These are phyloP conservation scores for Pichia sp. DNA, from an alignment of 1,139 yeast genomes.

Conservation along the genomic window DNA sequence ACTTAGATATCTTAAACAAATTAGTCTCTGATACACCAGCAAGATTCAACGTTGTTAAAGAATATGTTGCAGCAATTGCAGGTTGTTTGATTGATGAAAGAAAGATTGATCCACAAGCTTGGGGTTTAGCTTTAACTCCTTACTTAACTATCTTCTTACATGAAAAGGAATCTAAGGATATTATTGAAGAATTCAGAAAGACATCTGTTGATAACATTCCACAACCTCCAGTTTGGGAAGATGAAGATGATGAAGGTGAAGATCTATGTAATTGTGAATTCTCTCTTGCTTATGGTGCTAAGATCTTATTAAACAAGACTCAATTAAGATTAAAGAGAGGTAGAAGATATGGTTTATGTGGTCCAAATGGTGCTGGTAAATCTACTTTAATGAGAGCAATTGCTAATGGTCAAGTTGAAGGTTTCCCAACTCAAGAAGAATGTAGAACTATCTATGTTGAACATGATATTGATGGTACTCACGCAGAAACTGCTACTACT, in stretches of 20 bases:
- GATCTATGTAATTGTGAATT: slow-evolving; percentile 99
- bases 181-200: slow-evolving; percentile 93
- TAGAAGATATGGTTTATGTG: slow-evolving; percentile 99
- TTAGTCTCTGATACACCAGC: slow-evolving; percentile 62
- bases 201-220: slow-evolving; percentile 97
- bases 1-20: slow-evolving; percentile 72
- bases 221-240: slow-evolving; percentile 90
- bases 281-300: slow-evolving; percentile 99
- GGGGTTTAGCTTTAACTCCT: slow-evolving; percentile 85
- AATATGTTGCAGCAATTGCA: slow-evolving; percentile 90
- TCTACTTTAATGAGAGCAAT: slow-evolving; percentile 99
- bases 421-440: slow-evolving; percentile 98
- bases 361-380: slow-evolving; percentile 99
- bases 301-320: slow-evolving; percentile 98
- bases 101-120: slow-evolving; percentile 83
- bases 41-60: slow-evolving; percentile 71
- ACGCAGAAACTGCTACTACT: slow-evolving; percentile 88
- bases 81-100: slow-evolving; percentile 99
- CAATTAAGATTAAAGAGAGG: slow-evolving; percentile 98
- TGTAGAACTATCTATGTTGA: slow-evolving; percentile 99
- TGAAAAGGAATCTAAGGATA: slow-evolving; percentile 83
- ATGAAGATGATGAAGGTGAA: slow-evolving; percentile 99
- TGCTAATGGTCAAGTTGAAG: slow-evolving; percentile 99
- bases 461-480: slow-evolving; percentile 98
- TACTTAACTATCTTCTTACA: slow-evolving; percentile 94